Conservation (phyloP, 768 basidiomycete species). For the Austroboletus eburneus region DNA sequence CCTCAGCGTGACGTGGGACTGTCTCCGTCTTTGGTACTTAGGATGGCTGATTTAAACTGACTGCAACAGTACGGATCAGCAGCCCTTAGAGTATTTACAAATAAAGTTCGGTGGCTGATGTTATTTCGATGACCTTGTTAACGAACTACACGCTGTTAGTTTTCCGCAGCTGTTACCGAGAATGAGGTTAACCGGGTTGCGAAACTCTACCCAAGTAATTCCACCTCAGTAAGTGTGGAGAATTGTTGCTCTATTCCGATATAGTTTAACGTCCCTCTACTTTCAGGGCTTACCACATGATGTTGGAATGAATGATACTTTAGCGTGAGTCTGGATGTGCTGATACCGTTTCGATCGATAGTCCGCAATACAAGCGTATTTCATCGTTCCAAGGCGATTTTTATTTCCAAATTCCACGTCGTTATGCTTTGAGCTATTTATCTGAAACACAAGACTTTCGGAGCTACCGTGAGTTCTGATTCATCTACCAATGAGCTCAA, state of each 20-base stretch:
- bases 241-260: background rate
- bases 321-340: slow-evolving; percentile 3
- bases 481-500: background rate
- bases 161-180: slow-evolving; percentile 7
- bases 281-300: slow-evolving; percentile 26
- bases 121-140: background rate
- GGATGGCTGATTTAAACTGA: background rate
- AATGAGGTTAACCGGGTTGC: slow-evolving; percentile 3
- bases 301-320: slow-evolving; percentile 19
- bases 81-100: slow-evolving; percentile 6
- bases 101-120: background rate
- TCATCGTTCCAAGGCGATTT: slow-evolving; percentile 35
- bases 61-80: background rate
- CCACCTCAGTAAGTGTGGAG: background rate
- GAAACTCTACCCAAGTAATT: slow-evolving; percentile 5
- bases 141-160: background rate
- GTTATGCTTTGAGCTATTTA: slow-evolving; percentile 6
- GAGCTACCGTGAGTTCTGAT: slow-evolving; percentile 7
- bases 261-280: background rate
- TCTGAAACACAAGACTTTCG: slow-evolving; percentile 14
- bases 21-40: background rate
- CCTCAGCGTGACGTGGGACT: slow-evolving; percentile 27
- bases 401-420: slow-evolving; percentile 20
- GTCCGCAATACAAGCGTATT: slow-evolving; percentile 39
- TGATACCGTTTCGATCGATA: slow-evolving; percentile 4